These are phyloP conservation scores for barrel medic (Medicago truncatula) DNA, from an alignment of 306 rosid species.

Conservation along the genomic window DNA sequence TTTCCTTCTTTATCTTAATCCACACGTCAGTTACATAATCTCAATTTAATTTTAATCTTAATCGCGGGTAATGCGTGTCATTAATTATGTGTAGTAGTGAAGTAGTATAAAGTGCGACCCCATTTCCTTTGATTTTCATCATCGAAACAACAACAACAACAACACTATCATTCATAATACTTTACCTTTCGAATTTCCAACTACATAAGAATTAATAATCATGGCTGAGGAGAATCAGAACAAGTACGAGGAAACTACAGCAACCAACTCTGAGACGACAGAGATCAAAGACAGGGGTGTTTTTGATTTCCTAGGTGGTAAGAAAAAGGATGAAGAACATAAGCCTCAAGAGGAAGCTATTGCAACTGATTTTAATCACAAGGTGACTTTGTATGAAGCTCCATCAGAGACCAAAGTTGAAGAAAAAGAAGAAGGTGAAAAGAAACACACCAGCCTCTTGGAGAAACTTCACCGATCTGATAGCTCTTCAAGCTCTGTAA, in stretches of 20 bases:
- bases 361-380: conserved; percentile 44
- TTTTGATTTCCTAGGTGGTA: conserved; percentile 70
- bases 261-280: conserved; percentile 37
- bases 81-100: conserved; percentile 52
- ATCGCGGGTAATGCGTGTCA: conserved; percentile 48
- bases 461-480: conserved; percentile 56
- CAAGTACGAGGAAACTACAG: conserved; percentile 52
- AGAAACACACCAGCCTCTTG: conserved; percentile 48
- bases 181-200: background rate
- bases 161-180: background rate
- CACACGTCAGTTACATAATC: conserved; percentile 32
- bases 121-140: conserved; percentile 25
- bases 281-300: conserved; percentile 76
- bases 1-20: conserved; percentile 11
- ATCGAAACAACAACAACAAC: background rate
- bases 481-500: conserved; percentile 64
- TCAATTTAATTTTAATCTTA: conserved; percentile 9
- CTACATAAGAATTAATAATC: background rate
- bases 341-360: conserved; percentile 49
- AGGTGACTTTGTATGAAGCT: conserved; percentile 48
- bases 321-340: conserved; percentile 54
- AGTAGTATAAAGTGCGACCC: background rate
- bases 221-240: conserved; percentile 77
- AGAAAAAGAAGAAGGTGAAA: conserved; percentile 43
- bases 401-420: background rate